Percentiles rank a stretch among this genome's conserved stretches.
These are phyloP conservation scores for Phytophthora nicotianae DNA, from an alignment of 352 stramenopile genomes.

Conservation along the genomic window DNA sequence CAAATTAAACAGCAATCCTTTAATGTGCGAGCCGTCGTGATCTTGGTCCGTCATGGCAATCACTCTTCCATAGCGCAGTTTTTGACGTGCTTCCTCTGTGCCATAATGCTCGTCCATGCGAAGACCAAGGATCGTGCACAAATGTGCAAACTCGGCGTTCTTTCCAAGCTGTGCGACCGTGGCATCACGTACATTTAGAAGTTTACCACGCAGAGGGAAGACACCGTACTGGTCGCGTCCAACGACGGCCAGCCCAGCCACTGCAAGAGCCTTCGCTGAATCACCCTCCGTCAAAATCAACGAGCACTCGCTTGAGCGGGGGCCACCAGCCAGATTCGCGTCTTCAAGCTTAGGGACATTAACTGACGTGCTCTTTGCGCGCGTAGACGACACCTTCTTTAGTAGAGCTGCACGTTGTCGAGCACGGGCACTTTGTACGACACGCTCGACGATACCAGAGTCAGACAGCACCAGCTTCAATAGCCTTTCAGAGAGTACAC, in stretches of 20 bases:
- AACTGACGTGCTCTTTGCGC: constrained; percentile 69
- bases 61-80: constrained; percentile 98
- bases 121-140: constrained; percentile 98
- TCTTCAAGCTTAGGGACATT: constrained; percentile 99
- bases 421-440: constrained; percentile 93
- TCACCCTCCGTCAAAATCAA: constrained; percentile 99
- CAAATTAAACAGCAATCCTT: constrained; percentile 99
- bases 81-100: constrained; percentile 86
- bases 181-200: constrained; percentile 91
- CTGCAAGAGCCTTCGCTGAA: constrained; percentile 98
- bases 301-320: constrained; percentile 92
- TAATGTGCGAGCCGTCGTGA: constrained; percentile 99
- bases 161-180: constrained; percentile 87
- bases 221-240: constrained; percentile 98
- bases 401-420: constrained; percentile 94
- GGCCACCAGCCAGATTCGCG: constrained; percentile 96
- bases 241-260: constrained; percentile 98
- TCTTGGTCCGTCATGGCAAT: constrained; percentile 99
- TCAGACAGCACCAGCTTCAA: constrained; percentile 96
- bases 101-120: constrained; percentile 96
- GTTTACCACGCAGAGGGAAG: constrained; percentile 98
- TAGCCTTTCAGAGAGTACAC: constrained; percentile 93
- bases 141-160: constrained; percentile 95
- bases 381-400: constrained; percentile 83
- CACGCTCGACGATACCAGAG: constrained; percentile 94